Evolutionary conservation across 345 rosid species (phyloP).

Genomic region (Eutrema heterophyllum): DNA sequence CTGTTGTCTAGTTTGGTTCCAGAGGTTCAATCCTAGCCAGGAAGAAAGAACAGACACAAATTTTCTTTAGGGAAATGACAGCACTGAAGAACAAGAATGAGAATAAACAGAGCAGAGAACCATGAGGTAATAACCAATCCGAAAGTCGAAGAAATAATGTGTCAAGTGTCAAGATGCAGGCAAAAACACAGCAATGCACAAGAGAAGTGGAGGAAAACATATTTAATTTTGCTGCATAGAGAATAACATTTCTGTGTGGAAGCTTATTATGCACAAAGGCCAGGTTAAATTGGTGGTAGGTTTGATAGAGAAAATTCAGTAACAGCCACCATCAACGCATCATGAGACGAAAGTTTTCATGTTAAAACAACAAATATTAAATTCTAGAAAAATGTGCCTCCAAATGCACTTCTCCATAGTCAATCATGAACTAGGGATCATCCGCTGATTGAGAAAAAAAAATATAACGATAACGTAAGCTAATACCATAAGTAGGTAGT

Average conservation of each 20-base stretch:
- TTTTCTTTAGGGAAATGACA: neutral
- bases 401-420: neutral
- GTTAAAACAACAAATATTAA: neutral
- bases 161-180: neutral
- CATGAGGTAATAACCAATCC: neutral
- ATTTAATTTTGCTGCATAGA: neutral
- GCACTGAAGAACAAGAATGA: neutral
- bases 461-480: neutral
- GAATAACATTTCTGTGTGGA: neutral
- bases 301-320: neutral
- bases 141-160: neutral
- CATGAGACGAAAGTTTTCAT: slow-evolving; percentile 2
- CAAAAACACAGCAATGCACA: neutral
- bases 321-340: neutral
- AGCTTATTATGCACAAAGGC: neutral
- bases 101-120: slow-evolving; percentile 4
- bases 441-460: neutral
- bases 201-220: neutral
- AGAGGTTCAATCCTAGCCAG: slow-evolving; percentile 55
- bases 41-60: slow-evolving; percentile 7
- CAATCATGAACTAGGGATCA: neutral
- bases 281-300: neutral
- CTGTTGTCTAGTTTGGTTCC: slow-evolving; percentile 70
- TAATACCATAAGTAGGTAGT: neutral
- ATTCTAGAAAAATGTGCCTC: neutral